Evolutionary conservation across 768 basidiomycete species (phyloP), one percentile per base, ranked within the genome.

Genomic region (Lactifluus subvellereus): DNA sequence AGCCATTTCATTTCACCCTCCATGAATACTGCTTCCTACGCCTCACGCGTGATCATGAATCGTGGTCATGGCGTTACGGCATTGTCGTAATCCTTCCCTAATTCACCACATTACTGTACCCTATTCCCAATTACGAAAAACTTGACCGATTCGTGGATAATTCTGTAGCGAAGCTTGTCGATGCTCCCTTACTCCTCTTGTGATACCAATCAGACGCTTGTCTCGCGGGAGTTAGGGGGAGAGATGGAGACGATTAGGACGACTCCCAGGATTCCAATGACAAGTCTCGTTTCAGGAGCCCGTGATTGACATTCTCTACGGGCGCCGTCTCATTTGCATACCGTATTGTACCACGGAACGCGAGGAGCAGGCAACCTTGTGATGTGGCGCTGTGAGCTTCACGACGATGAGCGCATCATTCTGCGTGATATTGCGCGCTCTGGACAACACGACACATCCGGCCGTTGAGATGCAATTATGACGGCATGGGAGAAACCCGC

Each of bases 231-330:
- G 47, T 40, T 40, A 40, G 14, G 14, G 47, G 45, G 13, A 45
- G 60, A 40, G 45, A 52, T 49, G 59, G 22, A 20, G 53, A 48
- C 37, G 52, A 60, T 54, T 10, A 60, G 45, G 38, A 5, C 11
- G 38, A 5, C 11, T 40, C 20, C 37, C 20, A 0, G 47, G 6
- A 57, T 13, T 32, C 56, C 43, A 43, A 30, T 43, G 3, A 33
- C 42, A 14, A 48, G 30, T 16, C 54, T 61, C 60, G 35, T 48
- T 49, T 61, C 40, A 45, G 53, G 16, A 54, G 40, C 35, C 11
- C 32, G n/a, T 53, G 13, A 3, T 6, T 38, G 45, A 13, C 1
- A 3, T 8, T 27, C 9, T 8, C 32, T 32, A 33, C 5, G 33
- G 16, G 30, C 45, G 18, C 49, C 27, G 6, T 42, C n/a, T 43